Conservation (phyloP, 495 filamentous ascomycete genomes). For the Usnea hakonensis region DNA sequence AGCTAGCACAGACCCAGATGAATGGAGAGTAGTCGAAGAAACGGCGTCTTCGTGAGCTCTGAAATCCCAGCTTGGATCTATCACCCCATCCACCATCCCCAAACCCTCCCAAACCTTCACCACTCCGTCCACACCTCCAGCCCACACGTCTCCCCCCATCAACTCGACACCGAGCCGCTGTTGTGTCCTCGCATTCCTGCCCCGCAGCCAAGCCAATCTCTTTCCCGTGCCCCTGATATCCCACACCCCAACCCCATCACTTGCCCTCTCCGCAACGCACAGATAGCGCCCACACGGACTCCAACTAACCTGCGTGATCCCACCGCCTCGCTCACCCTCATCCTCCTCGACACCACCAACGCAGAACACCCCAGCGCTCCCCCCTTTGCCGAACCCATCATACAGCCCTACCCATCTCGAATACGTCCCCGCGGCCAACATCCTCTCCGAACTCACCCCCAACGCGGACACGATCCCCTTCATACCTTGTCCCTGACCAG, state of each 20-base stretch:
- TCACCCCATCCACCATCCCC: constrained; percentile 44
- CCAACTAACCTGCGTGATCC: constrained; percentile 71
- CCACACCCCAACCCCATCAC: constrained; percentile 66
- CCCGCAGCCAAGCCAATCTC: constrained; percentile 60
- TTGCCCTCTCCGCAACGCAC: constrained; percentile 75
- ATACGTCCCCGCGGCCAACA: constrained; percentile 80
- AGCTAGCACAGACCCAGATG: constrained; percentile 58
- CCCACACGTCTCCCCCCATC: constrained; percentile 53
- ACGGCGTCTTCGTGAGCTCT: constrained; percentile 55
- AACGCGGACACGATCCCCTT: constrained; percentile 74
- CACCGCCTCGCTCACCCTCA: constrained; percentile 46
- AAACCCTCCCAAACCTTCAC: constrained; percentile 70
- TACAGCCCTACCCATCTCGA: constrained; percentile 71
- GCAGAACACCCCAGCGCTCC: constrained; percentile 60
- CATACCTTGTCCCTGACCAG: constrained; percentile 55
- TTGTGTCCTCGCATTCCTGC: constrained; percentile 63
- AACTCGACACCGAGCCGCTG: constrained; percentile 71
- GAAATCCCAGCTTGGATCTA: constrained; percentile 52
- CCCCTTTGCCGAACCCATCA: constrained; percentile 56
- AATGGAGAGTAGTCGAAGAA: constrained; percentile 58
- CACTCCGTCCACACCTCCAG: constrained; percentile 69
- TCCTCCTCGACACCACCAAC: constrained; percentile 31
- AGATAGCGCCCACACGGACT: constrained; percentile 83
- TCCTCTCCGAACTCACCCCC: constrained; percentile 38
- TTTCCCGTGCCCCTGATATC: constrained; percentile 70